Evolutionary conservation across 202 grass and related monocot genomes (phyloP).

Genomic region (Bolboschoenoplectus hybrid): DNA sequence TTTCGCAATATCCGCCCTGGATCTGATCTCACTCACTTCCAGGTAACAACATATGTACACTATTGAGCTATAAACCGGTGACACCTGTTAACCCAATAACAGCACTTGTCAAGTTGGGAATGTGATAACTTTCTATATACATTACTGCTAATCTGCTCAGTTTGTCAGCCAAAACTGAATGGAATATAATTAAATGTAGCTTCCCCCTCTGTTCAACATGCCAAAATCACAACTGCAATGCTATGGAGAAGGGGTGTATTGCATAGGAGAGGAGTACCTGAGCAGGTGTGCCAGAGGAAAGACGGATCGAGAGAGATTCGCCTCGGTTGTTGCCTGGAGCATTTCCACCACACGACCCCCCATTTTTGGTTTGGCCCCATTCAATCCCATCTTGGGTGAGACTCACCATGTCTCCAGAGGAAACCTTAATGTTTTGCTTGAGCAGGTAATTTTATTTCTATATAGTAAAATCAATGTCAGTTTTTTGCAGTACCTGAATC

Average conservation of each 20-base stretch:
- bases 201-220: constrained; percentile 93
- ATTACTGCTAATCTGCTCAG: background rate
- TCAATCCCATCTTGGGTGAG: constrained; percentile 92
- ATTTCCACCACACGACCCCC: constrained; percentile 86
- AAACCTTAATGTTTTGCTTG: constrained; percentile 78
- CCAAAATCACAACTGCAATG: constrained; percentile 95
- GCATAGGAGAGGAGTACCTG: constrained; percentile 60
- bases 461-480: background rate
- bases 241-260: constrained; percentile 86
- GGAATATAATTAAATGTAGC: constrained; percentile 41
- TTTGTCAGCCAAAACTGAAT: background rate
- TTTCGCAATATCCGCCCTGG: constrained; percentile 76
- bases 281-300: constrained; percentile 42
- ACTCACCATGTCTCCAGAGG: constrained; percentile 82
- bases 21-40: constrained; percentile 79
- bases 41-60: constrained; percentile 44
- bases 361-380: constrained; percentile 88
- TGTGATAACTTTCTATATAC: background rate
- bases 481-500: background rate
- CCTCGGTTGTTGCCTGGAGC: constrained; percentile 70
- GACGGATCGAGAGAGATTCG: constrained; percentile 59
- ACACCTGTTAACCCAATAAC: background rate
- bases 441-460: constrained; percentile 56
- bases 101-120: background rate
- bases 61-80: background rate